A percentile compares a stretch with the other conserved stretches of the same genome.
These are phyloP conservation scores for Tripterygium wilfordii DNA, from an alignment of 177 flowering plant species.

Conservation along the genomic window DNA sequence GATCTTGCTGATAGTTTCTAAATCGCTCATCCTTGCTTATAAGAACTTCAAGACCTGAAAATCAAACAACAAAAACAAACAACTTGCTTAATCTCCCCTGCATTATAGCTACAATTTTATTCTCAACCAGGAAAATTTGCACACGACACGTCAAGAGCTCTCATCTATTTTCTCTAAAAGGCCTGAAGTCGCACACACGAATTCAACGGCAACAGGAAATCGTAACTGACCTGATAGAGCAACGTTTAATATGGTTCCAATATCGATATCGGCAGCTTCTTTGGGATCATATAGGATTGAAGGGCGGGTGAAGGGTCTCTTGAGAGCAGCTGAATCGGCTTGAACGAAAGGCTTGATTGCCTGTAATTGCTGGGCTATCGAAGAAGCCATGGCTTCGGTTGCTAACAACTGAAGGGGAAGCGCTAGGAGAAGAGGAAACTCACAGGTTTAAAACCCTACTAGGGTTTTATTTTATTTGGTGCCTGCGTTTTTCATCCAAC, in stretches of 20 bases:
- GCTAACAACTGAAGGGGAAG: too few relatives aligned
- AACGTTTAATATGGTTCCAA: constrained; percentile 52
- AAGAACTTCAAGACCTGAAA: constrained; percentile 71
- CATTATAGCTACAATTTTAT: too few relatives aligned
- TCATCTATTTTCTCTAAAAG: background rate
- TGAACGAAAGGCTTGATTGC: constrained; percentile 38
- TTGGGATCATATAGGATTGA: constrained; percentile 69
- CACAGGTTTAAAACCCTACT: too few relatives aligned
- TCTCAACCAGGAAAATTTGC: too few relatives aligned
- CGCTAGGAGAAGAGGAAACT: too few relatives aligned
- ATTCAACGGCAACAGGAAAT: background rate
- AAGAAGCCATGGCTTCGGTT: constrained; percentile 40
- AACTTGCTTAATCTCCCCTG: too few relatives aligned
- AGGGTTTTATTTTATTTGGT: too few relatives aligned
- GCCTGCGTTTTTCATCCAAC: too few relatives aligned
- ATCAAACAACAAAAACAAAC: constrained; percentile 2
- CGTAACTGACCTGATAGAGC: constrained; percentile 49
- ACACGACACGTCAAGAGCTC: too few relatives aligned
- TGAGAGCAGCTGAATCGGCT: constrained; percentile 37
- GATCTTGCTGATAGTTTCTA: constrained; percentile 40
- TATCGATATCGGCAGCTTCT: constrained; percentile 82
- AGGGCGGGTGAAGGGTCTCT: constrained; percentile 72
- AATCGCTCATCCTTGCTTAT: constrained; percentile 45
- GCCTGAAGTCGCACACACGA: background rate
- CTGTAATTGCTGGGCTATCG: constrained; percentile 64